Percentiles rank a stretch among this genome's conserved stretches.
Conservation (phyloP, 805 yeast genomes). For the Wickerhamiella musiphila region DNA sequence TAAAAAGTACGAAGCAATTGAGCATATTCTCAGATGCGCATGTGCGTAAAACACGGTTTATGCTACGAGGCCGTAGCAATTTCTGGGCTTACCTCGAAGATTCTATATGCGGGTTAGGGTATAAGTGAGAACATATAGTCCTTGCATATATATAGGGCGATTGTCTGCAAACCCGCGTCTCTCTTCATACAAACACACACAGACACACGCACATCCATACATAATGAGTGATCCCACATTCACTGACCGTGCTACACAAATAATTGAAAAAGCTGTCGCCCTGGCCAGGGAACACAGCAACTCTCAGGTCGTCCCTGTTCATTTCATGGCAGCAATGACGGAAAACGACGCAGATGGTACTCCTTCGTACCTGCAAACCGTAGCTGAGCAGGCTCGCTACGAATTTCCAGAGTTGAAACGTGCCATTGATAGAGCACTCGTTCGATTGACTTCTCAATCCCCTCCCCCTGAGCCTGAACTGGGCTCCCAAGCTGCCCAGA, state of each 20-base stretch:
- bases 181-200: too few relatives aligned
- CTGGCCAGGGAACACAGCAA: slow-evolving; percentile 75
- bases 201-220: too few relatives aligned
- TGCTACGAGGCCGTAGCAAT: too few relatives aligned
- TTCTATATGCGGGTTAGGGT: too few relatives aligned
- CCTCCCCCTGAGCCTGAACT: slow-evolving; percentile 77
- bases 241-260: slow-evolving; percentile 81
- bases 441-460: slow-evolving; percentile 67
- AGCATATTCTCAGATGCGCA: too few relatives aligned
- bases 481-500: slow-evolving; percentile 57
- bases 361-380: slow-evolving; percentile 56
- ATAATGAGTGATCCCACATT: slow-evolving; percentile 29
- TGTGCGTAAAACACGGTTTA: too few relatives aligned
- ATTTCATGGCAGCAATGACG: slow-evolving; percentile 80
- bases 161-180: too few relatives aligned
- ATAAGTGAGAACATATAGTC: too few relatives aligned
- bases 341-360: slow-evolving; percentile 38
- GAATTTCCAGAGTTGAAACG: slow-evolving; percentile 75
- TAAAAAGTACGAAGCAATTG: too few relatives aligned
- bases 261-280: slow-evolving; percentile 62
- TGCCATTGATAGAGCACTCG: slow-evolving; percentile 61
- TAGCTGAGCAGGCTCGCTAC: slow-evolving; percentile 70
- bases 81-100: too few relatives aligned
- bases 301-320: slow-evolving; percentile 73
- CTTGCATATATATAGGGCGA: too few relatives aligned